These are phyloP conservation scores for Blastobotrys malaysiensis DNA, from an alignment of 1,139 yeast species.

Conservation along the genomic window DNA sequence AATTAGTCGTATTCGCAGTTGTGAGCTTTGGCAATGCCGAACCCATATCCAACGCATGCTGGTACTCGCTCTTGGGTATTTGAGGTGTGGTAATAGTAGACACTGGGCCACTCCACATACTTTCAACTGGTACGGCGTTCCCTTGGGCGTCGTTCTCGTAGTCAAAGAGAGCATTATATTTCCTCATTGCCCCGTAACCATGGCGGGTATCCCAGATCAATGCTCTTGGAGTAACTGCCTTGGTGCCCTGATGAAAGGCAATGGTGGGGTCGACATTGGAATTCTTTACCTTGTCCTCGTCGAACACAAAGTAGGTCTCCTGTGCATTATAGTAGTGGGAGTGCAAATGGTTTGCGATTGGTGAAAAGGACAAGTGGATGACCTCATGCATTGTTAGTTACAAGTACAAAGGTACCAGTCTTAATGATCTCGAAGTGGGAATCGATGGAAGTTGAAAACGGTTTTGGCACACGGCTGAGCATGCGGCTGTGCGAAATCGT, in stretches of 20 bases:
- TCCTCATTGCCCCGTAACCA: slow-evolving; percentile 32
- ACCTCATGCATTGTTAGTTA: slow-evolving; percentile 71
- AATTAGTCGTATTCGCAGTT: slow-evolving; percentile 47
- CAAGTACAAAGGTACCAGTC: not conserved
- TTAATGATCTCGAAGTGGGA: not conserved
- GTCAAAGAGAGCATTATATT: slow-evolving; percentile 13
- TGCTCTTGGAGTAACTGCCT: slow-evolving; percentile 75
- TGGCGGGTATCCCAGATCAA: slow-evolving; percentile 64
- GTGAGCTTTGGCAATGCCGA: slow-evolving; percentile 30
- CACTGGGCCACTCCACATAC: slow-evolving; percentile 12
- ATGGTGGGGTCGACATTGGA: slow-evolving; percentile 44
- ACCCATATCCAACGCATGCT: slow-evolving; percentile 54
- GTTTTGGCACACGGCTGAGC: not conserved
- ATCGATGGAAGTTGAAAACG: not conserved
- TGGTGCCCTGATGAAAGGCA: slow-evolving; percentile 39
- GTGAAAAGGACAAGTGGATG: slow-evolving; percentile 65
- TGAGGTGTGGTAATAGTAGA: slow-evolving; percentile 14
- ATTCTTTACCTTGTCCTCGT: slow-evolving; percentile 29
- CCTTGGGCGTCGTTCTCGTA: slow-evolving; percentile 20
- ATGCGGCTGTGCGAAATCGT: not conserved
- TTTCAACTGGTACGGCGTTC: slow-evolving; percentile 12
- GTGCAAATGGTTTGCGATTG: slow-evolving; percentile 61
- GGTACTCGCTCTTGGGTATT: slow-evolving; percentile 51
- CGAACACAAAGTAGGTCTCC: slow-evolving; percentile 59
- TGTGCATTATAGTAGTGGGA: slow-evolving; percentile 81